Conservation (phyloP, 108 stramenopile genomes). For the Fragilariopsis cylindrus region DNA sequence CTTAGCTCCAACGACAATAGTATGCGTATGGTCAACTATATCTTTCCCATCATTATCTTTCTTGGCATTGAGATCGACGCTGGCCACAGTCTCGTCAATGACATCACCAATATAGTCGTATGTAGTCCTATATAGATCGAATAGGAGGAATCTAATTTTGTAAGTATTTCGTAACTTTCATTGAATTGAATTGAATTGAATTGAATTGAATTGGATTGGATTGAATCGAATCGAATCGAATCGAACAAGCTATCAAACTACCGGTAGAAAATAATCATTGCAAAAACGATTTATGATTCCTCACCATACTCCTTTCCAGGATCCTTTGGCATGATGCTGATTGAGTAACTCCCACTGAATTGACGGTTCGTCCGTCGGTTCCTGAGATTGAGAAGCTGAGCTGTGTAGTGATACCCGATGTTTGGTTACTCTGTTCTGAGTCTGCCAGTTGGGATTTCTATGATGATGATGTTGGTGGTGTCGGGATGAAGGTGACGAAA, state of each 20-base stretch:
- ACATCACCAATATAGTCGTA: slow-evolving; percentile 85
- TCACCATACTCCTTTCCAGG: slow-evolving; percentile 82
- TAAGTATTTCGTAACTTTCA: too few species aligned
- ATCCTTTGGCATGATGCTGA: slow-evolving; percentile 76
- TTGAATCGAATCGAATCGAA: too few species aligned
- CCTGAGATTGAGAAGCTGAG: neutral
- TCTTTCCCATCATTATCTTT: slow-evolving; percentile 10
- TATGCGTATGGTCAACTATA: slow-evolving; percentile 64
- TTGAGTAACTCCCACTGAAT: slow-evolving; percentile 84
- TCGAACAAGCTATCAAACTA: too few species aligned
- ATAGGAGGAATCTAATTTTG: too few species aligned
- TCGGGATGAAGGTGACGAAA: too few species aligned
- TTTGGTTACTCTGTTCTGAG: too few species aligned
- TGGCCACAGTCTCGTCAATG: slow-evolving; percentile 68
- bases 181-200: too few species aligned
- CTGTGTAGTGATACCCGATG: neutral
- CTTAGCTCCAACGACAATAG: slow-evolving; percentile 66
- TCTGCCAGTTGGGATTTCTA: too few species aligned
- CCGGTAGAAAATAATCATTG: neutral
- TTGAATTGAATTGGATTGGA: too few species aligned
- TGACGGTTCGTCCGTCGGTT: slow-evolving; percentile 49
- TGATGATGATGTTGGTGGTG: too few species aligned
- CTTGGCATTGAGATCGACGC: slow-evolving; percentile 51
- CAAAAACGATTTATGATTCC: neutral
- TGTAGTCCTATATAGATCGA: slow-evolving; percentile 28